Evolutionary conservation across 257 asterid species (phyloP), one percentile per base, ranked within the genome.

Genomic region (Buddleja alternifolia): DNA sequence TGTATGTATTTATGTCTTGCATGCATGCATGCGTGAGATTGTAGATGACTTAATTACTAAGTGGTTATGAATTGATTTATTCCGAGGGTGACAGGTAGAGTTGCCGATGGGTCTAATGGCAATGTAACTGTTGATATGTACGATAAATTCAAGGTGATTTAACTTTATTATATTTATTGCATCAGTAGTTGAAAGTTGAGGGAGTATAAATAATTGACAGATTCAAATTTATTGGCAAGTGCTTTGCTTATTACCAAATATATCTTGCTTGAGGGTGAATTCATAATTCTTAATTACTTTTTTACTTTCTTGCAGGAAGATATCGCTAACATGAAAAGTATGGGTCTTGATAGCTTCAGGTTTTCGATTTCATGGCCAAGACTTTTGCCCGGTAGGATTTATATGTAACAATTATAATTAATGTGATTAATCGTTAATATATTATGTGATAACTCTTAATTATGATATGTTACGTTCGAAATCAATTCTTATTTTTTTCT

Each of bases 331-430:
- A 48, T 71, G 66, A 71, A 71, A 54, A 50, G 19, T 20, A 45
- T 57, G 3, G 72, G 72, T 23, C 32, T 53, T 3, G 55, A 53
- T 19, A 47, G 67, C 6, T 45, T n/a, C 20, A 74, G 79, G 32
- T 52, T 74, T 34, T 74, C 79, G 6, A 67, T 74, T 40, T 44
- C 79, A 24, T 74, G 79, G 79, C 12, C 74, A 12, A 56, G 78
- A 39, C 47, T 74, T 25, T 42, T 66, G 62, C 78, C 74, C 7
- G 69, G 74, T 66, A 36, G 1, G 56, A 0, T 10, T n/a, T 2
- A 7, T 9, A n/a, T n/a, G n/a, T n/a, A n/a, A n/a, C n/a, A n/a
- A n/a, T n/a, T n/a, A n/a, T n/a, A n/a, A n/a, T n/a, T n/a, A 45
- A n/a, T 45, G 51, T 45, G 16, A 45, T n/a, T n/a, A n/a, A n/a